phyloP scores from a whole-genome alignment of 2,329 filamentous ascomycete genomes.

The Emergomyces pasteurianus region DNA sequence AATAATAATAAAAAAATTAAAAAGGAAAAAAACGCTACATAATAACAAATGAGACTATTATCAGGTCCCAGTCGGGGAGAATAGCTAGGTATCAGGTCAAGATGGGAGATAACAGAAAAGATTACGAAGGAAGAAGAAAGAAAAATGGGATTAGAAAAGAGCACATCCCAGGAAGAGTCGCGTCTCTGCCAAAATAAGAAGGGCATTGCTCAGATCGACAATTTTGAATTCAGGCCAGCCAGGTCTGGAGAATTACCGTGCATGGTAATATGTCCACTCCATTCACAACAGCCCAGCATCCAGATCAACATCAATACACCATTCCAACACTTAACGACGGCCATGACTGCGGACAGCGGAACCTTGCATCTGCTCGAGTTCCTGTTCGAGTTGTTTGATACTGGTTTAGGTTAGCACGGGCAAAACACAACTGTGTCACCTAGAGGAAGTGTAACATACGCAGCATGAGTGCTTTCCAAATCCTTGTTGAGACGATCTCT shows the following conservation, averaged over 20 bases:
- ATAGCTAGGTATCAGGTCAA: slow-evolving; percentile 31
- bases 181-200: slow-evolving; percentile 10
- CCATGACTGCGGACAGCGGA: slow-evolving; percentile 82
- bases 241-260: not conserved
- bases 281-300: not conserved
- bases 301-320: not conserved
- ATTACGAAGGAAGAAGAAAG: slow-evolving; percentile 8
- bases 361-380: slow-evolving; percentile 89
- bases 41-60: slow-evolving; percentile 32
- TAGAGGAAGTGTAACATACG: slow-evolving; percentile 27
- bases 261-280: slow-evolving; percentile 5
- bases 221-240: slow-evolving; percentile 1
- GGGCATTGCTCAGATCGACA: not conserved
- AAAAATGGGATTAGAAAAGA: slow-evolving; percentile 10
- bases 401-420: slow-evolving; percentile 24
- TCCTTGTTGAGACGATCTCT: slow-evolving; percentile 99
- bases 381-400: slow-evolving; percentile 54
- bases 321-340: slow-evolving; percentile 53
- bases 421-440: not conserved
- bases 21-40: slow-evolving; percentile 25
- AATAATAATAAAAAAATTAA: slow-evolving; percentile 14
- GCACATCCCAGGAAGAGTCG: slow-evolving; percentile 19
- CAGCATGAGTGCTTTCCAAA: slow-evolving; percentile 91
- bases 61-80: slow-evolving; percentile 19
- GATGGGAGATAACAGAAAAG: slow-evolving; percentile 2